A percentile compares a stretch with the other conserved stretches of the same genome.
These are phyloP conservation scores for Aspergillus affinis DNA, from an alignment of 495 filamentous ascomycete genomes.

Conservation along the genomic window DNA sequence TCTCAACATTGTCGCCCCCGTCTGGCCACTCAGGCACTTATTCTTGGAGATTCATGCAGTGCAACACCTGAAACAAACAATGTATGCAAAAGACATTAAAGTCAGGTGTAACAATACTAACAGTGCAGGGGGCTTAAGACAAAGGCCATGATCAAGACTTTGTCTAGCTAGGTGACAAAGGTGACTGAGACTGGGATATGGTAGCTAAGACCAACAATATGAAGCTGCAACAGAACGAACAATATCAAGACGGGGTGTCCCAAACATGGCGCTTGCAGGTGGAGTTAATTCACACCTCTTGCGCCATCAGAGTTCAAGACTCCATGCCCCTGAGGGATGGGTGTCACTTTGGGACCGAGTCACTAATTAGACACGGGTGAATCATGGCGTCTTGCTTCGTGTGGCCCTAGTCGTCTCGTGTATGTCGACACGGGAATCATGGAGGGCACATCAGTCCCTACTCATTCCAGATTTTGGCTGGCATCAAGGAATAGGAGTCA, in stretches of 20 bases:
- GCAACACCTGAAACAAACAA: conserved; percentile 33
- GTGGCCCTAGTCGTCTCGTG: background rate
- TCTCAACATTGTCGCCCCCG: conserved; percentile 1
- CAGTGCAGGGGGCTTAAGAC: conserved; percentile 3
- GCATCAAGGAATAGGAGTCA: background rate
- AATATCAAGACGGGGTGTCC: conserved; percentile 22
- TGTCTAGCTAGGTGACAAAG: background rate
- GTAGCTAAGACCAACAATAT: conserved; percentile 11
- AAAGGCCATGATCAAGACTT: conserved; percentile 3
- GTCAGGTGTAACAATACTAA: conserved; percentile 27
- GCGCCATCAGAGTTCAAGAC: background rate
- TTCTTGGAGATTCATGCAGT: conserved; percentile 10
- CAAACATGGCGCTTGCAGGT: background rate
- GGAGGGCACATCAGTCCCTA: background rate
- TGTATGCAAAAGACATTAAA: conserved; percentile 6
- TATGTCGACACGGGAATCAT: background rate
- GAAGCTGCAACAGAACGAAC: conserved; percentile 12
- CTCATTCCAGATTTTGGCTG: background rate
- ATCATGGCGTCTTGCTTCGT: background rate
- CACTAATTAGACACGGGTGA: background rate
- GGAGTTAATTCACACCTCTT: background rate
- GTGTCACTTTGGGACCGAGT: background rate
- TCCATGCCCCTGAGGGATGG: background rate
- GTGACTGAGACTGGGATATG: background rate
- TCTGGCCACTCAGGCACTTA: background rate